Evolutionary conservation across 192 early-diverging fungal genomes (phyloP), one percentile per base, ranked within the genome.

Genomic region (Paraglomus occultum): DNA sequence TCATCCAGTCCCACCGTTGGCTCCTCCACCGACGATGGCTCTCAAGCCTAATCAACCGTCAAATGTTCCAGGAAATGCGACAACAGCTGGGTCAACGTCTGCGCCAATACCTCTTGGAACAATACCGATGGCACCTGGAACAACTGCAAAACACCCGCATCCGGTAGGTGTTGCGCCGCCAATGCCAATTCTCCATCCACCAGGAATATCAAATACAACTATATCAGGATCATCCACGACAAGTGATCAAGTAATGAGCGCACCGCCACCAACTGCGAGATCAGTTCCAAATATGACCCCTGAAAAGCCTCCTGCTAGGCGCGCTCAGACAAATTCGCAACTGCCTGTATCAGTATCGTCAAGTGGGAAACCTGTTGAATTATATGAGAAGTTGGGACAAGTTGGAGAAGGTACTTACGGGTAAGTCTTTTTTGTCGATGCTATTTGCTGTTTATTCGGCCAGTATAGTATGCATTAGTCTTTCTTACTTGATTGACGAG

Each of bases 331-430:
- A 59, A 23, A 23, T 12, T 11, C 57, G 23, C 17, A 12, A 23
- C n/a, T 31, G 57, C 57, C n/a, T n/a, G n/a, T n/a, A n/a, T n/a
- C n/a, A n/a, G 46, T 18, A 9, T 18, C 40, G 18, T 48, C n/a
- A 17, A 39, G 20, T 64, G 51, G 43, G 81, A 84, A 14, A 77
- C 78, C 7, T 80, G 84, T 50, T 40, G 86, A 86, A 54, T 67
- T 87, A 15, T 93, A 88, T 76, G 86, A 87, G 65, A 84, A 80
- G 15, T 84, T 91, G 50, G 85, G 82, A 50, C 91, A 92, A 83
- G 90, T 93, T 18, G 91, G 91, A 48, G 88, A 93, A 74, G 91
- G 91, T 44, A 93, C 91, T 10, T 93, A 93, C 57, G 91, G 84
- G 84, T 85, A 76, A 52, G 77, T 57, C 67, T 31, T 6, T 6